Evolutionary conservation across 768 basidiomycete genomes (phyloP), one percentile per base, ranked within the genome.

Genomic region (Naganishia friedmannii): DNA sequence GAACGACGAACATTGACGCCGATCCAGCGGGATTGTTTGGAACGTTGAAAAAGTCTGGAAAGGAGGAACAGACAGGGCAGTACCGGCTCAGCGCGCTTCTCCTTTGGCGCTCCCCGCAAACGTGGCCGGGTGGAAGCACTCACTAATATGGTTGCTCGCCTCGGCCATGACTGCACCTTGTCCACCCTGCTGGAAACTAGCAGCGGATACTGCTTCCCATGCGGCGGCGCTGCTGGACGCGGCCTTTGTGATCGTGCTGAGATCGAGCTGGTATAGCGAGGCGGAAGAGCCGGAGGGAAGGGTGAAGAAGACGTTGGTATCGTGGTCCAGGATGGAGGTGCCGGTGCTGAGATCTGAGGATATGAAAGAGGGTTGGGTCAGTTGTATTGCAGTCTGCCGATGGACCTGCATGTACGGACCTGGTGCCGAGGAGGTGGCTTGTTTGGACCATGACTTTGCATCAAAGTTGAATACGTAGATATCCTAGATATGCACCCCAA

Each of bases 221-320:
- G 84, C 75, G 17, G 91, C 73, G 1, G 88, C 77, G 2, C 83
- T 83, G 7, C 74, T 54, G 42, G 84, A 81, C 57, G 86, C 86
- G 3, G 91, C 89, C 5, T 85, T 81, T 55, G 85, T 89, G 69
- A 91, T 83, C 17, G 82, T 74, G 29, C 82, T 84, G 86, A 95
- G 87, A 79, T 93, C 86, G 53, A 95, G 83, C 53, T 85, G 86
- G 75, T 83, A 92, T 1, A 94, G 70, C 66, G 86, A 71, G 37
- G 74, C 71, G 28, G 70, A 70, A 48, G 66, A 68, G 55, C 70
- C 56, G 23, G 32, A 28, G 45, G 75, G 71, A 19, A 77, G 60
- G 84, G 73, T 79, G 90, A 89, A 93, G 82, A 96, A 89, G 70
- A 89, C 87, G 72, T 95, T 93, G 60, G 93, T 97, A 80, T 97